Base-by-base conservation (phyloP, 768 basidiomycete species). In the Cantharellus cinnabarinus region DNA sequence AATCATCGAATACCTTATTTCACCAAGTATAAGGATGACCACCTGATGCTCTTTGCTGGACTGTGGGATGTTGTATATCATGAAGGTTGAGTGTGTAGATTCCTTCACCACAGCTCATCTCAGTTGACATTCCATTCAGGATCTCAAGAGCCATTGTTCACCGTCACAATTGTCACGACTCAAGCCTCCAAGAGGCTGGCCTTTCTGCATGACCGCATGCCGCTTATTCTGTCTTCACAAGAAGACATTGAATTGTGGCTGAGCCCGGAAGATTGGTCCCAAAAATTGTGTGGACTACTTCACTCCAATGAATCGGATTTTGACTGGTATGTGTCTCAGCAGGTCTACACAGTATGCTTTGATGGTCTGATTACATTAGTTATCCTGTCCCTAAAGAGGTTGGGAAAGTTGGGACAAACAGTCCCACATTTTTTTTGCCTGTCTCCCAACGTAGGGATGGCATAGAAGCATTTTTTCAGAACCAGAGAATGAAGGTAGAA, bases 141-240 rank as follows among this genome's bases (percentile, higher is more conserved):
- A 5, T 35, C 29, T 1, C 41, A 48, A 3, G 38, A n/a, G 48
- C 39, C 42, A 5, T 41, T 87, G 1, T 87, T 81, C 75, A 85
- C 89, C 0, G 97, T 89, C 66, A 82, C 87, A 0, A 88, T 98
- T 58, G 81, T 98, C 53, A 99, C 94, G 0, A 90, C 89, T 1
- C 68, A 77, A 40, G 78, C 87, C 51, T 77, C 78, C 66, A 77
- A 77, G 59, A 77, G 81, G 3, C 74, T 90, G 52, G 71, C 71
- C 3, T 97, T 89, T 86, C 74, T 97, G n/a, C 94, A 95, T 67
- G 86, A 93, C 64, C 81, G 93, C 4, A 75, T 74, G 74, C 75
- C 75, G 15, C 87, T 90, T 50, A 81, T 97, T 54, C 77, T 98
- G 3, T 75, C 78, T 4, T 73, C 75, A 0, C 67, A 72, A 41